Percentiles rank a stretch among this genome's conserved stretches.
Conservation (phyloP, 768 basidiomycete genomes). For the Leucogyrophana mollusca region DNA sequence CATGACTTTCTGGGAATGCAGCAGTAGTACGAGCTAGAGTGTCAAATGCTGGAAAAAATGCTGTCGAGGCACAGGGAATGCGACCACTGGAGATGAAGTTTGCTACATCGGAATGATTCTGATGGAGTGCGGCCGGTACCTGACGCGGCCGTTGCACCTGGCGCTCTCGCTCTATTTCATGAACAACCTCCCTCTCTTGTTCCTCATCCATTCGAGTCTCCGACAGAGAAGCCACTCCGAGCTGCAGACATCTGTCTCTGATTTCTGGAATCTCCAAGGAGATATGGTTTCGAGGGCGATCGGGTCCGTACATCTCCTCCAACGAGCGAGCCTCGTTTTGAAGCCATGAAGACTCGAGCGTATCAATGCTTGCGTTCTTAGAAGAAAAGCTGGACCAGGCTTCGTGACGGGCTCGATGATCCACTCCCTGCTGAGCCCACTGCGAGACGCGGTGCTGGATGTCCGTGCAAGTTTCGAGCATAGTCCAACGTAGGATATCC, state of each 20-base stretch:
- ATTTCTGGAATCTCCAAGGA: slow-evolving; percentile 5
- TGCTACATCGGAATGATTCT: slow-evolving; percentile 9
- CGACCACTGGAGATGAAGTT: slow-evolving; percentile 22
- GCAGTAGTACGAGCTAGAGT: slow-evolving; percentile 11
- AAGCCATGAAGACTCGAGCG: slow-evolving; percentile 31
- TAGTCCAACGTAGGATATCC: slow-evolving; percentile 47
- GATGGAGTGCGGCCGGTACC: slow-evolving; percentile 10
- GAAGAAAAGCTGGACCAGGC: slow-evolving; percentile 14
- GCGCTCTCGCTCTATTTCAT: slow-evolving; percentile 38
- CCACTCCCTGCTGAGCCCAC: slow-evolving; percentile 41
- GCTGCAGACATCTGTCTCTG: slow-evolving; percentile 11
- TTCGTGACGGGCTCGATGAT: slow-evolving; percentile 14
- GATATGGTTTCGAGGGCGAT: neutral
- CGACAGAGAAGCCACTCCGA: slow-evolving; percentile 18
- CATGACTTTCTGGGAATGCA: neutral
- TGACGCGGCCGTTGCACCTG: slow-evolving; percentile 35
- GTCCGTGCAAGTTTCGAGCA: slow-evolving; percentile 40
- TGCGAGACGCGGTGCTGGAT: slow-evolving; percentile 36
- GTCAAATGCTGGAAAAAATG: slow-evolving; percentile 16
- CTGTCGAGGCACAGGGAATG: slow-evolving; percentile 10
- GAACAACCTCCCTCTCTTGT: slow-evolving; percentile 41
- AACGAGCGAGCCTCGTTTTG: slow-evolving; percentile 38
- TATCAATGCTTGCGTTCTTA: neutral
- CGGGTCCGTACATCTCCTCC: slow-evolving; percentile 31
- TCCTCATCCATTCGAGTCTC: slow-evolving; percentile 36